phyloP scores from a whole-genome alignment of 2,329 filamentous ascomycete genomes.

The Trichoderma aggressivum region DNA sequence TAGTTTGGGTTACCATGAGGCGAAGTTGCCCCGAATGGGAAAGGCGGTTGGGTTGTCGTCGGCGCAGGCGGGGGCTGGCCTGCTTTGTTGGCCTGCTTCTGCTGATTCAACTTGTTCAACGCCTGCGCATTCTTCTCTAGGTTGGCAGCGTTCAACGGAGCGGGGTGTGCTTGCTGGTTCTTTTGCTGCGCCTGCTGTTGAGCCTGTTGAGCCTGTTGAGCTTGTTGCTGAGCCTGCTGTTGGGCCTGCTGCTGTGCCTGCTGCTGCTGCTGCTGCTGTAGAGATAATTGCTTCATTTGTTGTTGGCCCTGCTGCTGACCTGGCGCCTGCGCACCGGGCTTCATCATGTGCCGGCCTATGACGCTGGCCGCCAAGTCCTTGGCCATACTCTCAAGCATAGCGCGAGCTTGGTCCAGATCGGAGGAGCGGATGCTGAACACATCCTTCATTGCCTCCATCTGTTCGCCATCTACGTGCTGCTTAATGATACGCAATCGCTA shows the following conservation, averaged over 20 bases:
- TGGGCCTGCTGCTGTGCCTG: slow-evolving; percentile 23
- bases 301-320: slow-evolving; percentile 9
- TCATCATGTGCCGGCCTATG: slow-evolving; percentile 28
- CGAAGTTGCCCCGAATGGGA: slow-evolving; percentile 52
- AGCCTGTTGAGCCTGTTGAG: slow-evolving; percentile 23
- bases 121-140: slow-evolving; percentile 51
- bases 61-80: slow-evolving; percentile 54
- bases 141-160: slow-evolving; percentile 45
- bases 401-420: slow-evolving; percentile 50
- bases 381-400: slow-evolving; percentile 50
- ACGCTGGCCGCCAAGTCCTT: slow-evolving; percentile 43
- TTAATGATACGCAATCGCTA: slow-evolving; percentile 52
- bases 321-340: slow-evolving; percentile 20
- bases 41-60: slow-evolving; percentile 55
- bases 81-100: slow-evolving; percentile 42
- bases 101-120: slow-evolving; percentile 43
- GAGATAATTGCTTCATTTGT: neutral
- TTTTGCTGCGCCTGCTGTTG: slow-evolving; percentile 27
- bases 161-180: slow-evolving; percentile 25
- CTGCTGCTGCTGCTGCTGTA: slow-evolving; percentile 22
- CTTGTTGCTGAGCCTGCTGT: slow-evolving; percentile 26
- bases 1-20: slow-evolving; percentile 60
- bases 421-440: slow-evolving; percentile 49
- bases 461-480: slow-evolving; percentile 52
- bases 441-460: slow-evolving; percentile 44